Evolutionary conservation across 352 stramenopile species (phyloP).

Genomic region (Phytopythium mirpurense): DNA sequence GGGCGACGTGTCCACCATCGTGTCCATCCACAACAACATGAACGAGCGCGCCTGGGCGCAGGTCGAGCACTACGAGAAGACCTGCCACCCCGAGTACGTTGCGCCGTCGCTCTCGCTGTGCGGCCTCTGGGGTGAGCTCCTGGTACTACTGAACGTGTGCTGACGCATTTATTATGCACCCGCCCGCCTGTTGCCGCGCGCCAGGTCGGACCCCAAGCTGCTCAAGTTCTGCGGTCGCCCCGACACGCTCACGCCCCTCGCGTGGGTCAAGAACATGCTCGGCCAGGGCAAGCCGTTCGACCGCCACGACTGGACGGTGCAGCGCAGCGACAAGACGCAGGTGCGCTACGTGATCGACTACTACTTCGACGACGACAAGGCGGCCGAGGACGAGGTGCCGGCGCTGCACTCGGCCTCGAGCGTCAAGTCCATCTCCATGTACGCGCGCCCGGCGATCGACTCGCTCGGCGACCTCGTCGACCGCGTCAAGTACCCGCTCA

Average conservation of each 20-base stretch:
- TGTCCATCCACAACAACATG: slow-evolving; percentile 99
- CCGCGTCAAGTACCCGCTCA: slow-evolving; percentile 75
- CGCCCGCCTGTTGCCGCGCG: neutral
- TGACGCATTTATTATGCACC: no score
- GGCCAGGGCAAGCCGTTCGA: slow-evolving; percentile 93
- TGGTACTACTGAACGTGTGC: neutral
- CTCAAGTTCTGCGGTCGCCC: slow-evolving; percentile 96
- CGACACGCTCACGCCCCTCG: slow-evolving; percentile 94
- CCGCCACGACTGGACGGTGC: slow-evolving; percentile 98
- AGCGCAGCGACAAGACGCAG: slow-evolving; percentile 83
- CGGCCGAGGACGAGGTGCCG: slow-evolving; percentile 65
- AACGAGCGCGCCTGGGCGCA: slow-evolving; percentile 98
- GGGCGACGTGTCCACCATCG: slow-evolving; percentile 91
- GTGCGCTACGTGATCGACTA: slow-evolving; percentile 99
- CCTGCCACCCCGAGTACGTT: slow-evolving; percentile 59
- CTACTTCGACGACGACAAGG: slow-evolving; percentile 92
- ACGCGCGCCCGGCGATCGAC: slow-evolving; percentile 79
- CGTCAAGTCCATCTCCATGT: slow-evolving; percentile 89
- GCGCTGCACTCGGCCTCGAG: slow-evolving; percentile 80
- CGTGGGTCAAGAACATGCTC: slow-evolving; percentile 87
- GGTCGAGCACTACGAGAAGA: slow-evolving; percentile 97
- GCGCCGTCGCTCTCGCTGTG: slow-evolving; percentile 5
- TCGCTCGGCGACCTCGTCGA: slow-evolving; percentile 67
- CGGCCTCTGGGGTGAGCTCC: no score
- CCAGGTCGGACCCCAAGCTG: slow-evolving; percentile 75